These are phyloP conservation scores for Saccharum officinarum DNA, from an alignment of 176 grass and related monocot species.

Conservation along the genomic window DNA sequence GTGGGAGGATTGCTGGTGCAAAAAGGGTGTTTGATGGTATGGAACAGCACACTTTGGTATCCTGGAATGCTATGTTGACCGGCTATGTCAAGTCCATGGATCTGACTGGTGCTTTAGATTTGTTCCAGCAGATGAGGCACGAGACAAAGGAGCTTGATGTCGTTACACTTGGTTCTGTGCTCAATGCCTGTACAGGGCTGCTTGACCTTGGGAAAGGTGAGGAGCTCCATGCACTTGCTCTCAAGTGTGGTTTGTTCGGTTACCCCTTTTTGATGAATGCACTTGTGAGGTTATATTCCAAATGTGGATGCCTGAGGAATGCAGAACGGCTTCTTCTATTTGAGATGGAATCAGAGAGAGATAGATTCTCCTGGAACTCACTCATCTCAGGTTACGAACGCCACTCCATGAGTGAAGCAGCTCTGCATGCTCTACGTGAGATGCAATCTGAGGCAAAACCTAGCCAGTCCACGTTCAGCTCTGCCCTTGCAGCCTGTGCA, in stretches of 20 bases:
- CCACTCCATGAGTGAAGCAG: conserved; percentile 70
- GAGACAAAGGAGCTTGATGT: conserved; percentile 55
- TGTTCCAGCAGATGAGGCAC: conserved; percentile 67
- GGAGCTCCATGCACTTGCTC: conserved; percentile 60
- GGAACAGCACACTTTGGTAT: conserved; percentile 71
- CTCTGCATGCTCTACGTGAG: conserved; percentile 59
- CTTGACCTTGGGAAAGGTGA: conserved; percentile 68
- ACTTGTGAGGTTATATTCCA: conserved; percentile 81
- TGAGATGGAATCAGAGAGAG: conserved; percentile 52
- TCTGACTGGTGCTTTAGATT: conserved; percentile 69
- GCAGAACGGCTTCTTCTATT: conserved; percentile 60
- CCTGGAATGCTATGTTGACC: conserved; percentile 90
- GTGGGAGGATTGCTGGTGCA: conserved; percentile 75
- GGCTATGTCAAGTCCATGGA: conserved; percentile 55
- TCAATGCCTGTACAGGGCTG: conserved; percentile 75
- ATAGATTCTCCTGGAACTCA: conserved; percentile 79
- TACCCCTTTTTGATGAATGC: conserved; percentile 55
- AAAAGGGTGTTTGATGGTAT: conserved; percentile 67
- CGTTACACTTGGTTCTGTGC: conserved; percentile 54
- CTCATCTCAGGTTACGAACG: conserved; percentile 79
- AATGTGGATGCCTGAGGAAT: conserved; percentile 70
- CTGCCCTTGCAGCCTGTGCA: conserved; percentile 79
- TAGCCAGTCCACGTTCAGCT: conserved; percentile 70
- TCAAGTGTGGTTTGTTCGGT: conserved; percentile 45
- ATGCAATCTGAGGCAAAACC: conserved; percentile 69